A percentile compares a stretch with the other conserved stretches of the same genome.
Evolutionary conservation across 2,329 filamentous ascomycete genomes (phyloP).

Genomic region (Talaromyces pinophilus): DNA sequence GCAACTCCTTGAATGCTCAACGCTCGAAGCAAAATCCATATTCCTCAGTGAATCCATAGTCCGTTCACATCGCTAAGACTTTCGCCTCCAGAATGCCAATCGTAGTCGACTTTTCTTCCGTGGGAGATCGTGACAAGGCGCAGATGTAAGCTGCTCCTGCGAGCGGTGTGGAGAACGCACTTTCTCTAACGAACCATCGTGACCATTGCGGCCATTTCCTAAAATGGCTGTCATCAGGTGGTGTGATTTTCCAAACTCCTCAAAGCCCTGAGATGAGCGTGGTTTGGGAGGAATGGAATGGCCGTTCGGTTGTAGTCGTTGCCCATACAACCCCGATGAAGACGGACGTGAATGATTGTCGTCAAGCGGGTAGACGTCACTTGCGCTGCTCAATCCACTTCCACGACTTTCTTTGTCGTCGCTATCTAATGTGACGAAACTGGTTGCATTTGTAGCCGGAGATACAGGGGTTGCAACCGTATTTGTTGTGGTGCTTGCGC

Average conservation of each 20-base stretch:
- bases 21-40: neutral
- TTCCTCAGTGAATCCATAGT: neutral
- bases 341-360: conserved; percentile 30
- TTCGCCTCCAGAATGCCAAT: conserved; percentile 46
- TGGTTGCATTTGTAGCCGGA: conserved; percentile 48
- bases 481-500: conserved; percentile 46
- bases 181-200: conserved; percentile 33
- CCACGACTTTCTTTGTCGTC: conserved; percentile 39
- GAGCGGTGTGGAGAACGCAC: conserved; percentile 26
- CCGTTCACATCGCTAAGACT: conserved; percentile 32
- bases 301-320: conserved; percentile 30
- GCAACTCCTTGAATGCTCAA: conserved; percentile 14
- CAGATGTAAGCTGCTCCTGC: conserved; percentile 13
- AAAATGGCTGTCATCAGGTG: conserved; percentile 26
- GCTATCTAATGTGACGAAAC: conserved; percentile 45
- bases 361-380: conserved; percentile 31
- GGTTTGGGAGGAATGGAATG: conserved; percentile 24
- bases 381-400: conserved; percentile 34
- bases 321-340: conserved; percentile 33
- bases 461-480: conserved; percentile 44
- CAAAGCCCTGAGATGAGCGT: conserved; percentile 29
- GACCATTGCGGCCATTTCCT: conserved; percentile 31
- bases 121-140: conserved; percentile 25
- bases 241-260: conserved; percentile 29
- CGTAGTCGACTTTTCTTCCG: conserved; percentile 44